Evolutionary conservation across 371 early-diverging fungal genomes (phyloP), one percentile per base, ranked within the genome.

Genomic region (Cokeromyces recurvatus): DNA sequence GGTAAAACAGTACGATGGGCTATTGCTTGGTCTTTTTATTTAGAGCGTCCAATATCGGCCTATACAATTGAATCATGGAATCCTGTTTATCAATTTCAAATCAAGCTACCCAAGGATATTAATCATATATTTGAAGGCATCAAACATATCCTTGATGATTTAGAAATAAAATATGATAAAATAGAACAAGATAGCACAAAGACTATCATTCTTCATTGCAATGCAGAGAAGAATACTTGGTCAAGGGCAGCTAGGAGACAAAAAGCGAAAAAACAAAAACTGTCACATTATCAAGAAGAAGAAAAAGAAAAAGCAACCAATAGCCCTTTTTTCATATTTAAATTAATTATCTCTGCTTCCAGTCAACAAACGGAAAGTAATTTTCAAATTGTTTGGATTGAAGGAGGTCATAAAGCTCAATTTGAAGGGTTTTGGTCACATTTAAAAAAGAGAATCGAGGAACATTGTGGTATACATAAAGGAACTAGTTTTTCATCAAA

Each of bases 1-100:
- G 81, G 79, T 1, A 60, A 62, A 35, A 84, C 86, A 1, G 70
- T 64, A 14, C 60, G 86, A 15, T 85, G 86, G 86, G 81, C 66
- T 0, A 66, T 85, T 38, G 86, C 74, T 2, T 85, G 86, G 86
- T 77, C 81, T 2, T 82, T 82, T 51, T 57, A 61, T 32, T 36
- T 56, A 15, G 45, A 60, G 7, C 63, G 71, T 15, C 59, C 64
- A 15, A 46, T 62, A 15, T 55, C 47, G n/a, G 49, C 56, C 0
- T 36, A 50, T 9, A 43, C 41, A 1, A 41, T 66, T 3, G 58
- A 66, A 11, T 27, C 38, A 20, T 72, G 64, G 34, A 46, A 48
- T 19, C 66, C 74, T 15, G 63, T 63, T 32, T 54, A 55, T 8
- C 60, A 64, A 25, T 70, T 68, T 36, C 49, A 53, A 11, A 32